Evolutionary conservation across 495 filamentous ascomycete species (phyloP).

Genomic region (Glutinoglossum americanum): DNA sequence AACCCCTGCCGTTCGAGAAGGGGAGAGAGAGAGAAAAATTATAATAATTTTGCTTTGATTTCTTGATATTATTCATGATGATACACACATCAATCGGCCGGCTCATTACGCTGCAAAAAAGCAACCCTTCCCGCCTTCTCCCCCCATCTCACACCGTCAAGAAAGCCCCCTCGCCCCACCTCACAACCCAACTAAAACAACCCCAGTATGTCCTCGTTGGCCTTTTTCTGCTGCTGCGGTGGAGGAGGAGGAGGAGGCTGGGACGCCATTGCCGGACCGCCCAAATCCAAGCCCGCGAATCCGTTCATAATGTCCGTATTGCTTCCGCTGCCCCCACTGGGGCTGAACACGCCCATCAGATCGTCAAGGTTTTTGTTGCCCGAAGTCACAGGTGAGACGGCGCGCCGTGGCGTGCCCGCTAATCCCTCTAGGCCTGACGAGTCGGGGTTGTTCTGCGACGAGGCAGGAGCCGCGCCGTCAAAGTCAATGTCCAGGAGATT

Average conservation of each 20-base stretch:
- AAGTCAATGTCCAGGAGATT: slow-evolving; percentile 97
- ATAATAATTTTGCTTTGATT: too few species aligned
- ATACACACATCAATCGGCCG: too few species aligned
- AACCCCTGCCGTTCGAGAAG: too few species aligned
- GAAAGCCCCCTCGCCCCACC: neutral
- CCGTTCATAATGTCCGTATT: slow-evolving; percentile 56
- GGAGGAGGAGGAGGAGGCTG: slow-evolving; percentile 35
- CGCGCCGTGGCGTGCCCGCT: slow-evolving; percentile 60
- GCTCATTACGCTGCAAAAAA: too few species aligned
- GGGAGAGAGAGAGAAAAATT: too few species aligned
- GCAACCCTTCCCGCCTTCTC: too few species aligned
- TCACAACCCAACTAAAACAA: slow-evolving; percentile 41
- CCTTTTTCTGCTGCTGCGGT: slow-evolving; percentile 34
- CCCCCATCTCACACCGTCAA: neutral
- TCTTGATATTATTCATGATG: too few species aligned
- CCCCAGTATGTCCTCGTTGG: slow-evolving; percentile 75
- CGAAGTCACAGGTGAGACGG: slow-evolving; percentile 36
- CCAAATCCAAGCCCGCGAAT: slow-evolving; percentile 60
- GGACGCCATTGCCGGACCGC: slow-evolving; percentile 26
- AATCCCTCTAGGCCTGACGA: slow-evolving; percentile 50
- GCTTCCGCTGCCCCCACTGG: slow-evolving; percentile 18
- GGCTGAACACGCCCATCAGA: slow-evolving; percentile 57
- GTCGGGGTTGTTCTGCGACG: slow-evolving; percentile 50
- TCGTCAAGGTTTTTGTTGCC: slow-evolving; percentile 55
- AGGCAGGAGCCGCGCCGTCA: slow-evolving; percentile 81